Conservation (phyloP, 129 eudicot species). For the Escallonia herrerae region DNA sequence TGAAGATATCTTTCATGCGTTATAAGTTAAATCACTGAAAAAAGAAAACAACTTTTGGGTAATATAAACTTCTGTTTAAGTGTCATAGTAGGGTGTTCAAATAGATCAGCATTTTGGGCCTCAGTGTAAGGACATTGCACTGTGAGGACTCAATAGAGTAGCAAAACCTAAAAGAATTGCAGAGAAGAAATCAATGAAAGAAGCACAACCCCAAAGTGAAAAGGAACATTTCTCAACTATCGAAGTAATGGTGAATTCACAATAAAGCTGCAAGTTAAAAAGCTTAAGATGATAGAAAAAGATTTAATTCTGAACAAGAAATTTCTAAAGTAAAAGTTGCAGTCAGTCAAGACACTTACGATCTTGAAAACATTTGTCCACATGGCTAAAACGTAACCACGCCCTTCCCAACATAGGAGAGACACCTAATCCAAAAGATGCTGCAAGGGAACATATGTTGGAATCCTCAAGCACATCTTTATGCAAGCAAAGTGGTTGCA, state of each 20-base stretch:
- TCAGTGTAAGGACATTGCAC: too few relatives aligned
- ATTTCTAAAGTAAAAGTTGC: background rate
- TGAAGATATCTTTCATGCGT: too few relatives aligned
- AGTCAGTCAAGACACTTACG: constrained; percentile 42
- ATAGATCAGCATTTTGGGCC: too few relatives aligned
- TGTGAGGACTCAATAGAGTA: too few relatives aligned
- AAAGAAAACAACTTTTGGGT: too few relatives aligned
- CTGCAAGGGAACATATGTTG: constrained; percentile 13
- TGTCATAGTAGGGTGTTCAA: too few relatives aligned
- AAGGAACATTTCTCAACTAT: background rate
- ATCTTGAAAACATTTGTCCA: constrained; percentile 96
- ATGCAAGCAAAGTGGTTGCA: constrained; percentile 13
- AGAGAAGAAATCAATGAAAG: background rate
- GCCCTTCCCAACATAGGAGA: constrained; percentile 11
- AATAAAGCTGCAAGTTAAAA: too few relatives aligned
- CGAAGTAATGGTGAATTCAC: background rate
- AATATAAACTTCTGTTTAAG: too few relatives aligned
- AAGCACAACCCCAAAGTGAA: background rate
- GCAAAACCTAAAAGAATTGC: too few relatives aligned
- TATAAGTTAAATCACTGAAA: too few relatives aligned
- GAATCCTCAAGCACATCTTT: constrained; percentile 18
- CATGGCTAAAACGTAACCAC: constrained; percentile 42
- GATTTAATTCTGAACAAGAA: background rate
- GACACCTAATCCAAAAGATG: constrained; percentile 16
- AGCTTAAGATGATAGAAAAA: background rate